These are phyloP conservation scores for Penicillium crystallinum DNA, from an alignment of 495 filamentous ascomycete genomes.

Conservation along the genomic window DNA sequence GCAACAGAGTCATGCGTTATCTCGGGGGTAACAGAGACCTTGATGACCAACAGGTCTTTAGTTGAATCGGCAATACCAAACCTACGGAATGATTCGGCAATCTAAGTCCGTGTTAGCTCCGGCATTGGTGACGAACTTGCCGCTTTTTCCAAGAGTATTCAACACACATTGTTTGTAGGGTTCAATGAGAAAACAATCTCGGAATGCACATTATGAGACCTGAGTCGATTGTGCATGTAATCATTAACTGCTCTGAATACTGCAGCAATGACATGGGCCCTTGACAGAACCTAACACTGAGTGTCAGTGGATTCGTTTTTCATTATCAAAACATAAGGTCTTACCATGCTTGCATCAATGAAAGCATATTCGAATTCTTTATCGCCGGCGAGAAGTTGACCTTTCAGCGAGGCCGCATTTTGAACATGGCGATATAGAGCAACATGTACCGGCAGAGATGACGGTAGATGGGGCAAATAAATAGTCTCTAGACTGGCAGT, in stretches of 20 bases:
- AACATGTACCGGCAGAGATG: slow-evolving; percentile 61
- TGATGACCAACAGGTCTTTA: slow-evolving; percentile 66
- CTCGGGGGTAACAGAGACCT: slow-evolving; percentile 50
- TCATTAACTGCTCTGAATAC: slow-evolving; percentile 73
- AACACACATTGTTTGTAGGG: slow-evolving; percentile 75
- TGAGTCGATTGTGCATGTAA: slow-evolving; percentile 53
- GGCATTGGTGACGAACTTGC: not conserved
- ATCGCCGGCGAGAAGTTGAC: slow-evolving; percentile 78
- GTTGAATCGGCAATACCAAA: slow-evolving; percentile 75
- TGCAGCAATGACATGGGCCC: slow-evolving; percentile 68
- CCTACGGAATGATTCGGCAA: slow-evolving; percentile 81
- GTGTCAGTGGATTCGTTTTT: slow-evolving; percentile 5
- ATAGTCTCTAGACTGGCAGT: slow-evolving; percentile 44
- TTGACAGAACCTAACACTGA: slow-evolving; percentile 53
- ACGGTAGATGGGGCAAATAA: slow-evolving; percentile 60
- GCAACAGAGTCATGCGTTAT: slow-evolving; percentile 52
- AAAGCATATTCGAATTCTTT: slow-evolving; percentile 87
- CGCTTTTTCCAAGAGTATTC: not conserved
- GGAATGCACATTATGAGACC: slow-evolving; percentile 84
- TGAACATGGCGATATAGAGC: slow-evolving; percentile 68
- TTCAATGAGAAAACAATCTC: slow-evolving; percentile 84
- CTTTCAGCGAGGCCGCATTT: slow-evolving; percentile 70
- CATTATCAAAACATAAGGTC: not conserved
- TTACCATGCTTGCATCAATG: slow-evolving; percentile 72
- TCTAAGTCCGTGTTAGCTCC: slow-evolving; percentile 49